Conservation (phyloP, 1,284 basidiomycete species). For the Trichosporon coremiiforme region DNA sequence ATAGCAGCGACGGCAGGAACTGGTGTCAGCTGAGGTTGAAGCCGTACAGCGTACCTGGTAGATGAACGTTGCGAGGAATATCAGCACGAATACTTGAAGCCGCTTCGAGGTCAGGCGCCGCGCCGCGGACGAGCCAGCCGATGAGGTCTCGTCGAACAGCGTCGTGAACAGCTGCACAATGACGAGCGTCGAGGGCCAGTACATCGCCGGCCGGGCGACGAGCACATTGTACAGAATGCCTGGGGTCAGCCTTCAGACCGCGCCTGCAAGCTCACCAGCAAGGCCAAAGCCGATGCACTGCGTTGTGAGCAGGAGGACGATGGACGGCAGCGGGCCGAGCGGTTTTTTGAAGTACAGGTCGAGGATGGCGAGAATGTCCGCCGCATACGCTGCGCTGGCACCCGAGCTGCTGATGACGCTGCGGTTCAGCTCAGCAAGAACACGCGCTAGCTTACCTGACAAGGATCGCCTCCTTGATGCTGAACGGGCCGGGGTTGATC, state of each 20-base stretch:
- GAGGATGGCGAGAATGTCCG: slow-evolving; percentile 59
- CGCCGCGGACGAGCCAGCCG: slow-evolving; percentile 29
- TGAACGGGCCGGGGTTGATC: slow-evolving; percentile 60
- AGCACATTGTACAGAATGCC: slow-evolving; percentile 56
- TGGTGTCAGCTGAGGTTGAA: slow-evolving; percentile 41
- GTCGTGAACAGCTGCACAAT: slow-evolving; percentile 60
- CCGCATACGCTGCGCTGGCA: slow-evolving; percentile 56
- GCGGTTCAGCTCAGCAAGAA: slow-evolving; percentile 26
- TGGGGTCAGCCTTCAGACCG: slow-evolving; percentile 19
- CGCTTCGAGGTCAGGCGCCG: slow-evolving; percentile 50
- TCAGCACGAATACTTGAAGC: slow-evolving; percentile 57
- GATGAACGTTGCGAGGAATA: slow-evolving; percentile 55
- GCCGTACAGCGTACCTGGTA: slow-evolving; percentile 48
- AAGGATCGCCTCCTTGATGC: slow-evolving; percentile 57
- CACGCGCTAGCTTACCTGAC: slow-evolving; percentile 51
- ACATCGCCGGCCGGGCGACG: slow-evolving; percentile 53
- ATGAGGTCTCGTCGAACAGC: slow-evolving; percentile 50
- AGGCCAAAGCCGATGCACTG: slow-evolving; percentile 62
- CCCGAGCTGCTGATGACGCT: slow-evolving; percentile 60
- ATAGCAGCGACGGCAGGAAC: slow-evolving; percentile 59
- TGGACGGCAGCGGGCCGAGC: slow-evolving; percentile 53
- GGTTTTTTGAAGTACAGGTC: slow-evolving; percentile 57
- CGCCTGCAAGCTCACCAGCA: slow-evolving; percentile 52
- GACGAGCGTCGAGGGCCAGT: slow-evolving; percentile 59
- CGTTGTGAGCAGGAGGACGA: slow-evolving; percentile 62